Percentiles rank a stretch among this genome's conserved stretches.
phyloP scores from a whole-genome alignment of 768 basidiomycete genomes.

The Naganishia vaughanmartiniae region DNA sequence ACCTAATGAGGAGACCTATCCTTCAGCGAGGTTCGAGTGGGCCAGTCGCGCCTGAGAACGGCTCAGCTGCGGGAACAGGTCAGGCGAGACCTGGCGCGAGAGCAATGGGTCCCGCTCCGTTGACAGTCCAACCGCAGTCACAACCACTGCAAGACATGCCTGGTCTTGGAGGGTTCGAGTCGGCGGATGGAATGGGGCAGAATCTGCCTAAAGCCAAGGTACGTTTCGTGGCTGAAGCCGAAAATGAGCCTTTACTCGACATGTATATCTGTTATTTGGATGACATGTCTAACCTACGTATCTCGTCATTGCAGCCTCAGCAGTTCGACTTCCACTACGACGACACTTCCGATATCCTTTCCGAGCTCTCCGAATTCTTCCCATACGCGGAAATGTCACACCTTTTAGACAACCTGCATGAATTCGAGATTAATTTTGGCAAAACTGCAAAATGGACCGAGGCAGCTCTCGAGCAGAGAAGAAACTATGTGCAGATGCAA shows the following conservation, averaged over 20 bases:
- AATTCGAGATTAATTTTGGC: conserved; percentile 40
- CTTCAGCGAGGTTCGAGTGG: conserved; percentile 9
- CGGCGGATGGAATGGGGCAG: conserved; percentile 2
- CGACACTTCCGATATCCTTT: conserved; percentile 92
- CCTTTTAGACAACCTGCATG: conserved; percentile 18
- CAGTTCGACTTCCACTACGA: conserved; percentile 87
- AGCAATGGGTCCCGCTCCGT: conserved; percentile 7
- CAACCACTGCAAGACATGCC: not conserved
- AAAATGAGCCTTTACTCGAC: not conserved
- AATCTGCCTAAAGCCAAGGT: conserved; percentile 19
- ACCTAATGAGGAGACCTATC: conserved; percentile 4
- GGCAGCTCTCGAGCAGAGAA: conserved; percentile 62
- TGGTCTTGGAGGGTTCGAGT: not conserved
- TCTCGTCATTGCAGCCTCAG: conserved; percentile 4
- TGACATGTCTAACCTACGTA: not conserved
- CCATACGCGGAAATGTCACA: conserved; percentile 86
- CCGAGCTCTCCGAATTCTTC: conserved; percentile 97
- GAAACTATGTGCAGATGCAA: conserved; percentile 71
- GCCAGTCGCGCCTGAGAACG: not conserved
- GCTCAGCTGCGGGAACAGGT: not conserved
- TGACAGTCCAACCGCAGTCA: not conserved
- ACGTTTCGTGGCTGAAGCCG: not conserved
- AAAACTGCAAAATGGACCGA: conserved; percentile 69
- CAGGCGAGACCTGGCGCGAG: conserved; percentile 18
- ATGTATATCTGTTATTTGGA: not conserved